Conservation (phyloP, 139 green algal species). For the Zygnema circumcarinatum region DNA sequence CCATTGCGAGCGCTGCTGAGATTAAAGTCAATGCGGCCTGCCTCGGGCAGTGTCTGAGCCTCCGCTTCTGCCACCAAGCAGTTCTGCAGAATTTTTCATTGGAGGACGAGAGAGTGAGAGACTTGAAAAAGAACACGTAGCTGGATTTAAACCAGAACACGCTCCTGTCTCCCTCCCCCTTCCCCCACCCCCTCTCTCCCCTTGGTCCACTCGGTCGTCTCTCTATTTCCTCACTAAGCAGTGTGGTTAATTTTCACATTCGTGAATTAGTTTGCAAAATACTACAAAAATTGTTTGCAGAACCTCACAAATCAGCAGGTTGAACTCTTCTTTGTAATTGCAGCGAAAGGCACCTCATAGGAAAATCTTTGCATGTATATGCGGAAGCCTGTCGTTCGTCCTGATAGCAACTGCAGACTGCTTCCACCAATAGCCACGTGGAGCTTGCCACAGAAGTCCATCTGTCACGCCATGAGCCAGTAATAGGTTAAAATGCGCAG, state of each 20-base stretch:
- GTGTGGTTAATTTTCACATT: neutral
- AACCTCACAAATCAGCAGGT: neutral
- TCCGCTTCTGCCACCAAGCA: too few species aligned
- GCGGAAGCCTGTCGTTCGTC: neutral
- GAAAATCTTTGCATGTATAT: neutral
- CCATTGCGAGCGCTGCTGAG: too few species aligned
- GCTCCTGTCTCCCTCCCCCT: too few species aligned
- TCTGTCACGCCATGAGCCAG: too few species aligned
- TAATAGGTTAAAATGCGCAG: too few species aligned
- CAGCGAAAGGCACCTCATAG: neutral
- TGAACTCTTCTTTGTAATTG: neutral
- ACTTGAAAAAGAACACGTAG: neutral
- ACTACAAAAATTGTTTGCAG: neutral
- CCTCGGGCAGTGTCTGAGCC: too few species aligned
- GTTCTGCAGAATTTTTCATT: too few species aligned
- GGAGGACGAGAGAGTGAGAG: neutral
- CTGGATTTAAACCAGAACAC: neutral
- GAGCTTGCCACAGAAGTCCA: neutral
- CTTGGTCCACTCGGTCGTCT: neutral
- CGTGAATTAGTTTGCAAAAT: neutral
- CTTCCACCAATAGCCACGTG: neutral
- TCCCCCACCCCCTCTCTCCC: too few species aligned
- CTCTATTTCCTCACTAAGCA: neutral
- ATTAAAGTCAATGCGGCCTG: too few species aligned
- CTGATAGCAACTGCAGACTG: neutral